phyloP scores from a whole-genome alignment of 2,329 filamentous ascomycete species.

The Aspergillus alliaceus region DNA sequence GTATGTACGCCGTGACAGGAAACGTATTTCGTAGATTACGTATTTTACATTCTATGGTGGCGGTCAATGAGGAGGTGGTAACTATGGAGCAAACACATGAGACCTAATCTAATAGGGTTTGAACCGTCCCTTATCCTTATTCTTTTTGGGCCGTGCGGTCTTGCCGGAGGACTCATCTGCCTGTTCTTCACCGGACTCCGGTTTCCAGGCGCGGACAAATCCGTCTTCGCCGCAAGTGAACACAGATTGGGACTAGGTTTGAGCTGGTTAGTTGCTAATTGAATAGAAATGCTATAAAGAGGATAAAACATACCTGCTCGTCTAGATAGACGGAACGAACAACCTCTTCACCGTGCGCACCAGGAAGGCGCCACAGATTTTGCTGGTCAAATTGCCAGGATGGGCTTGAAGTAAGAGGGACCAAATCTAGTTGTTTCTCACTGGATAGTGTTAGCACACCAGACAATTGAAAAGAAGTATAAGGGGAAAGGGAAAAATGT shows the following conservation, averaged over 20 bases:
- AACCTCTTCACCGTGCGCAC: constrained; percentile 50
- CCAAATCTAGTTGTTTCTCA: constrained; percentile 43
- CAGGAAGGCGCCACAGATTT: constrained; percentile 44
- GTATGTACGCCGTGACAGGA: background rate
- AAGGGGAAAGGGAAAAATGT: background rate
- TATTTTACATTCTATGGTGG: background rate
- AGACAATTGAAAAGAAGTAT: constrained; percentile 1
- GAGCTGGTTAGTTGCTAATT: background rate
- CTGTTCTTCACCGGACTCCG: constrained; percentile 19
- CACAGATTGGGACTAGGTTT: constrained; percentile 36
- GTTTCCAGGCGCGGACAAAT: constrained; percentile 40
- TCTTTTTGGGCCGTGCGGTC: constrained; percentile 31
- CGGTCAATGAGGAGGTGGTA: background rate
- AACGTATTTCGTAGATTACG: background rate
- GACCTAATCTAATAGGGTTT: constrained; percentile 33
- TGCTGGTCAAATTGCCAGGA: constrained; percentile 42
- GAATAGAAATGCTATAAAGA: background rate
- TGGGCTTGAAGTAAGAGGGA: constrained; percentile 37
- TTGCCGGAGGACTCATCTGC: constrained; percentile 19
- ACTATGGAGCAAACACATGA: background rate
- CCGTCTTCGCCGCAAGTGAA: constrained; percentile 50
- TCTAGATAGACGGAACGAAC: constrained; percentile 49
- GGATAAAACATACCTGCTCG: constrained; percentile 37
- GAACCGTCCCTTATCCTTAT: constrained; percentile 37
- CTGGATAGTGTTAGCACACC: constrained; percentile 21